Evolutionary conservation across 2,329 filamentous ascomycete species (phyloP), one percentile per base, ranked within the genome.

Genomic region (Colletotrichum sp.): DNA sequence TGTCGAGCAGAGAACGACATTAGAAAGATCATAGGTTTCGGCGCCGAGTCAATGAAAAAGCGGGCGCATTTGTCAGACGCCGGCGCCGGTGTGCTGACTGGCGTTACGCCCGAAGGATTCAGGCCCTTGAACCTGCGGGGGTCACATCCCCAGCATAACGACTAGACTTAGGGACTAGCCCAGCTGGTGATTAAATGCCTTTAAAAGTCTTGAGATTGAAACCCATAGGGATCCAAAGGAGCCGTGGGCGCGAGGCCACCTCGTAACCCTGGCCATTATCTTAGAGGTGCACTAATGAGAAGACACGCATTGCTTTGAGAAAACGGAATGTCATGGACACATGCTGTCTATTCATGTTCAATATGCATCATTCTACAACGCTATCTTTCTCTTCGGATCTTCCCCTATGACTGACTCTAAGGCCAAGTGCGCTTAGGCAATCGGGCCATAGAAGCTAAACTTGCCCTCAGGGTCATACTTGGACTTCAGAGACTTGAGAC

Each of bases 361-460:
- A 26, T 30, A 18, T 59, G 24, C 24, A 59, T 59, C 16, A 30
- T 30, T 30, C 16, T 26, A 30, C 24, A 59, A 15, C 21, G 6
- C 7, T 15, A 59, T 59, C 7, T 28, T 59, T 13, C 15, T 59
- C 7, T 16, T n/a, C 24, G 0, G 6, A 59, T 26, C 2, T 26
- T 18, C 8, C 16, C 6, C 4, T 7, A 10, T 24, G 44, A 21
- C 44, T 52, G 6, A 24, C 2, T 52, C 4, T 21, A 21, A 52
- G n/a, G 6, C 44, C 44, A 4, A 5, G 10, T 21, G 6, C n/a
- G 4, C 13, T 57, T 15, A 78, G 5, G 69, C 74, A 34, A 87
- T 83, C 0, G 87, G 88, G 26, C 82, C 84, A 74, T 85, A 89
- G 78, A 86, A 88, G 80, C 83, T 86, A 72, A 89, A 90, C 70